phyloP scores from a whole-genome alignment of 257 asterid species.

The Leptodermis oblonga region DNA sequence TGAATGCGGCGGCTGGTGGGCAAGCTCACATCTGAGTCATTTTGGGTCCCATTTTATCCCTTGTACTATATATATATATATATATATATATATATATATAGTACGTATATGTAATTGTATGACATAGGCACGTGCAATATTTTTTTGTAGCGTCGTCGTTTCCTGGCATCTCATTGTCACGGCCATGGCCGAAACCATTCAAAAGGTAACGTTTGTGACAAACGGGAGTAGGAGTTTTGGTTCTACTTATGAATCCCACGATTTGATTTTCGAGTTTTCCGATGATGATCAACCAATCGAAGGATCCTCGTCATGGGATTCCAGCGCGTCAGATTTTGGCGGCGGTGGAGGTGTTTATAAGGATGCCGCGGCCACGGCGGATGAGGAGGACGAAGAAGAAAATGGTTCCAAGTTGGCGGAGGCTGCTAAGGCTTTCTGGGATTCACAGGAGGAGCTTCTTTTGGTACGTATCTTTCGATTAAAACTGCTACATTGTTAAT shows the following conservation, averaged over 20 bases:
- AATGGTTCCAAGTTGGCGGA: slow-evolving; percentile 4
- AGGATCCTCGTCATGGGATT: background rate
- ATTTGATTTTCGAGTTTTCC: slow-evolving; percentile 14
- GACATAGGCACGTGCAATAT: background rate
- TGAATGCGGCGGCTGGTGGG: slow-evolving; percentile 11
- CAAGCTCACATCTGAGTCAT: background rate
- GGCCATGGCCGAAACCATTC: background rate
- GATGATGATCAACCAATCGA: slow-evolving; percentile 10
- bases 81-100: too few relatives aligned
- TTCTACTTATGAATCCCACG: background rate
- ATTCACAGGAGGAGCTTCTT: slow-evolving; percentile 28
- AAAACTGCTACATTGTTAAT: too few relatives aligned
- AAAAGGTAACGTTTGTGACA: background rate
- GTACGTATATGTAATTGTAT: too few relatives aligned
- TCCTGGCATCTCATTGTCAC: background rate
- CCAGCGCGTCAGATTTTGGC: background rate
- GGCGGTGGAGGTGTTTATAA: slow-evolving; percentile 1
- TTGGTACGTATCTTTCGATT: slow-evolving; percentile 11
- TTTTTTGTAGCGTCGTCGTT: background rate
- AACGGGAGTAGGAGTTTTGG: background rate
- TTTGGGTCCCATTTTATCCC: background rate
- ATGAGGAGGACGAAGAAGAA: slow-evolving; percentile 12
- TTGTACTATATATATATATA: background rate
- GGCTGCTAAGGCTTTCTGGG: slow-evolving; percentile 32
- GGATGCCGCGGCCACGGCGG: too few relatives aligned